These are phyloP conservation scores for Scedosporium aurantiacum DNA, from an alignment of 2,329 filamentous ascomycete genomes.

Conservation along the genomic window DNA sequence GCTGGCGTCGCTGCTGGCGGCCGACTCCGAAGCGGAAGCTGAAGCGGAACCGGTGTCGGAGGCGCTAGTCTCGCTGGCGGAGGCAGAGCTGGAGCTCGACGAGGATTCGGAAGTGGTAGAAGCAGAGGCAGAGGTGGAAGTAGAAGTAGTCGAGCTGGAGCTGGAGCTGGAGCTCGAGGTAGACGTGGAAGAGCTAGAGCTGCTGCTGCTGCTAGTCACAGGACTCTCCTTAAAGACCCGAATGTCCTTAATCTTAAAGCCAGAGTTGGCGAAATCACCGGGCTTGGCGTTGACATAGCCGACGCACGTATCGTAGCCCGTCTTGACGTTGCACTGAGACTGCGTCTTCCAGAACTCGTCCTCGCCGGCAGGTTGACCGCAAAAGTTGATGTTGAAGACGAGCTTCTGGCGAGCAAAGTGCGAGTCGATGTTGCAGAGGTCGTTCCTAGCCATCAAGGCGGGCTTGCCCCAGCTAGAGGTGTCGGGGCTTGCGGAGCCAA, in stretches of 20 bases:
- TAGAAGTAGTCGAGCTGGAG: conserved; percentile 6
- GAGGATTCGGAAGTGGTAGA: neutral
- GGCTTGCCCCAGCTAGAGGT: conserved; percentile 56
- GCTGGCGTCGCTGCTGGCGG: neutral
- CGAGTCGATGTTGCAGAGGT: conserved; percentile 49
- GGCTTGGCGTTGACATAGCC: conserved; percentile 27
- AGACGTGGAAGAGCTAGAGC: conserved; percentile 2
- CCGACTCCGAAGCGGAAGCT: neutral
- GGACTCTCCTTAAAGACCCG: conserved; percentile 18
- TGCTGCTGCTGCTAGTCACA: neutral
- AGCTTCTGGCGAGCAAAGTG: conserved; percentile 59
- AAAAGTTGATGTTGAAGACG: conserved; percentile 65
- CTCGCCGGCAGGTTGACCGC: conserved; percentile 55
- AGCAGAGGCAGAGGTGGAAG: neutral
- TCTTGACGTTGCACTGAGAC: conserved; percentile 14
- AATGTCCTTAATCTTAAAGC: conserved; percentile 35
- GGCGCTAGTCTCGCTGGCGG: conserved; percentile 6
- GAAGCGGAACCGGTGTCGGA: conserved; percentile 1
- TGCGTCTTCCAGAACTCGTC: conserved; percentile 15
- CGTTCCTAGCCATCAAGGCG: conserved; percentile 45
- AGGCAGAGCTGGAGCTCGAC: neutral
- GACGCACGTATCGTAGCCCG: conserved; percentile 19
- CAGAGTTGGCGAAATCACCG: conserved; percentile 22
- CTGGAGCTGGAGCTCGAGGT: conserved; percentile 1
- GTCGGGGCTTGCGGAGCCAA: conserved; percentile 37